Evolutionary conservation across 2,329 filamentous ascomycete species (phyloP), one percentile per base, ranked within the genome.

Genomic region (Colletotrichum liaoningense): DNA sequence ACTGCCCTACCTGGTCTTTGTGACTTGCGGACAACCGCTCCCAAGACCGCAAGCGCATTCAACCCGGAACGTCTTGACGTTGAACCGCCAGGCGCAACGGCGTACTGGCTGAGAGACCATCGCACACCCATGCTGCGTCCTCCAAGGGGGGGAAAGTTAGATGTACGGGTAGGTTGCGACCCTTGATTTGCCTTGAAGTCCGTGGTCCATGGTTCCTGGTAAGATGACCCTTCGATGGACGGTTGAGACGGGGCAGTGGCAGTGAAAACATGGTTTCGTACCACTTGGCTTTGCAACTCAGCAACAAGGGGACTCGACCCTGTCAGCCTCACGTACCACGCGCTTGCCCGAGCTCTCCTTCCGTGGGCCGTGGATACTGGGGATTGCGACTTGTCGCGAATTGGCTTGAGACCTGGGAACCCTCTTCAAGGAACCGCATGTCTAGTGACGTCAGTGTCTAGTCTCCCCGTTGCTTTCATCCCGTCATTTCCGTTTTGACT

Each of bases 401-500:
- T 70, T 60, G 70, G 67, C 54, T 69, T 70, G 66, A 54, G 46
- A 49, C 19, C 19, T 49, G 16, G 19, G 42, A 22, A 49, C 16
- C 58, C 59, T 65, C 70, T 70, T 54, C 70, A 73, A 70, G 70
- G 70, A 73, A 70, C 55, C 63, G 30, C 54, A 65, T 52, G 66
- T 24, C 12, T 12, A 19, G 24, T 73, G 70, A 73, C 70, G 70
- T 73, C 70, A 73, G 54, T 42, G 64, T 22, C 24, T 3, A n/a
- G 24, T 69, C 8, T 60, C 76, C 68, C 67, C 67, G 52, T n/a
- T 35, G 30, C 62, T 63, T 77, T 75, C 77, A 62, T 76, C 76
- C 75, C 78, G 78, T 78, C 80, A 81, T 80, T 77, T 79, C 72
- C 77, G 74, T 77, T 67, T 69, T 69, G 66, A 33, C 24, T 52